Evolutionary conservation across 257 asterid genomes (phyloP), one percentile per base, ranked within the genome.

Genomic region (Capsicum baccatum): DNA sequence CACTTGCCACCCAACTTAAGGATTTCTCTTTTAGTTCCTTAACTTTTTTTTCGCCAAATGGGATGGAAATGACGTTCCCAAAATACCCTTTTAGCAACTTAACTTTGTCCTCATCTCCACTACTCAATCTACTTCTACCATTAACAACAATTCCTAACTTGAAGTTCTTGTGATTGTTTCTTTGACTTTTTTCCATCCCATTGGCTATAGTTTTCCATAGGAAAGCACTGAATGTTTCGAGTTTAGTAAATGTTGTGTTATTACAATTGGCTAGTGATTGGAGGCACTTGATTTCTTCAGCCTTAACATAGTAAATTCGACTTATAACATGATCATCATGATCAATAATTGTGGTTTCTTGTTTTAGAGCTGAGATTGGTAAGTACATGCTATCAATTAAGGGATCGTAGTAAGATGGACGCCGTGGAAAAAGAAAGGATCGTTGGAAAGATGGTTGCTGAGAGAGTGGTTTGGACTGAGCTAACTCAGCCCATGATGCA

Each of bases 141-240:
- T 94, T 95, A 1, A 94, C 98, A 3, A 92, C 95, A 10, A 94
- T 73, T 10, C 97, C 98, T 12, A 94, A 79, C 86, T 83, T 81
- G 79, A 93, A 90, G n/a, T 2, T 33, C 12, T 68, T 54, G 44
- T 39, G 44, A 39, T 39, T 39, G 44, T 39, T 39, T 39, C 44
- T 39, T 39, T 39, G 44, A 39, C 44, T 39, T 39, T 39, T 39
- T 3, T 21, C 58, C 26, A 16, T 11, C 5, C 88, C 87, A 4
- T 88, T 48, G 8, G 89, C 92, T 0, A 94, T 60, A 21, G 57
- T 80, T 81, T 91, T 93, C 98, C 98, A 94, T 9, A 94, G 88
- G 84, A 89, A 94, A 12, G 95, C 94, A 81, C 90, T 86, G 84
- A 94, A 93, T 0, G 95, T 90, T 82, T 89, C 95, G 15, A 94